Base-by-base conservation (phyloP, 345 rosid genomes). In the Arabis hirsuta region DNA sequence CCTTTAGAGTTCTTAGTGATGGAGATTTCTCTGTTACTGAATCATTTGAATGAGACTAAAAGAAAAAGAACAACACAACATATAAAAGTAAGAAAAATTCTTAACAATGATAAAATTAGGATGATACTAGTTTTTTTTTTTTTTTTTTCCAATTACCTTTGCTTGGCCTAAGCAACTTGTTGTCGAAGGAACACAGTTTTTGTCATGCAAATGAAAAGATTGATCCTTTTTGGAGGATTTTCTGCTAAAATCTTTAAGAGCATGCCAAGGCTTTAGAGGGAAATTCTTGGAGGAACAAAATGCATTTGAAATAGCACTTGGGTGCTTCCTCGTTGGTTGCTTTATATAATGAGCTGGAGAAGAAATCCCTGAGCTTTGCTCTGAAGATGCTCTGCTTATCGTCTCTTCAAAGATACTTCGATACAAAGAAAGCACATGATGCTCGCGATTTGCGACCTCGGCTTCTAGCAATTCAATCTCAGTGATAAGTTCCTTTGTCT, bases 391-490 rank as follows among this genome's bases (percentile, higher is more conserved):
- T 67, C 67, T 84, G 75, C 92, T 93, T 1, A 51, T 73, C 29
- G 86, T 81, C 3, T 87, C 67, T 55, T 88, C 94, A 73, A 88
- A 93, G 51, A 87, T 83, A 72, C 53, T 87, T 68, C 98, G 80
- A 54, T 93, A 93, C 2, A 93, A 78, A 69, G 97, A 77, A 11
- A 93, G 94, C 51, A 93, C 88, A 12, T 86, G 96, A 66, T 90
- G 86, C 78, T 90, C 97, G 0, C 92, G 88, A 74, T 86, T 89
- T 8, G 88, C 71, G 3, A 90, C 97, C 72, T 93, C 96, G 77
- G 85, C 92, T 81, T 93, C 97, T 7, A 93, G 82, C 71, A 84
- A 74, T 75, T 90, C 98, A 9, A 90, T 89, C 85, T 93, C 97
- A 0, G 86, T 50, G 67, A 93, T 84, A 78, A 90, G 81, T 71